These are phyloP conservation scores for Pseudozyma sp. DNA, from an alignment of 1,284 basidiomycete genomes.

Conservation along the genomic window DNA sequence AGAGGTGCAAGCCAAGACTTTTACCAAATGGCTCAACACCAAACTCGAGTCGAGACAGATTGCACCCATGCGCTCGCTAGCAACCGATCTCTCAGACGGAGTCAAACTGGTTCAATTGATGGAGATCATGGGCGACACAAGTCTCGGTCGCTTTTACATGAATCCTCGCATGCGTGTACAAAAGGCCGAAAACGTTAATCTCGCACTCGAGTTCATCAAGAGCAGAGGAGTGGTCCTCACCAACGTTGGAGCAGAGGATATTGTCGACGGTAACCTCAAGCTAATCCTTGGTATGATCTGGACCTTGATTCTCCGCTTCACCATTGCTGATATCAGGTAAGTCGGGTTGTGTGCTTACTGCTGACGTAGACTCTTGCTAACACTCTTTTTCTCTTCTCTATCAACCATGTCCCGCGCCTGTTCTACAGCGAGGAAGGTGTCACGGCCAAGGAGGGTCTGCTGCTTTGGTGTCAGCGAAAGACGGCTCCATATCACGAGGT, in stretches of 20 bases:
- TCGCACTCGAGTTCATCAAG: slow-evolving; percentile 93
- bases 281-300: slow-evolving; percentile 99
- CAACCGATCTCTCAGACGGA: slow-evolving; percentile 91
- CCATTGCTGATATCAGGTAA: slow-evolving; percentile 95
- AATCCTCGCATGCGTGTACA: slow-evolving; percentile 91
- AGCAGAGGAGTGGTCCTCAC: slow-evolving; percentile 94
- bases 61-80: slow-evolving; percentile 89
- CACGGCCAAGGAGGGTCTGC: slow-evolving; percentile 90
- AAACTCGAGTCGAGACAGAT: slow-evolving; percentile 87
- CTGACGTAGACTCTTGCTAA: neutral
- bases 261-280: slow-evolving; percentile 96
- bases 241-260: slow-evolving; percentile 97
- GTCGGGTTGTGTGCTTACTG: slow-evolving; percentile 48
- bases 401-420: neutral
- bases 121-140: slow-evolving; percentile 77
- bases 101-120: slow-evolving; percentile 83
- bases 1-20: slow-evolving; percentile 65
- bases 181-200: slow-evolving; percentile 97
- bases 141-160: slow-evolving; percentile 89
- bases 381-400: neutral
- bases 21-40: slow-evolving; percentile 80
- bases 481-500: slow-evolving; percentile 92
- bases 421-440: slow-evolving; percentile 84
- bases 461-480: slow-evolving; percentile 98
- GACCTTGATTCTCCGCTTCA: slow-evolving; percentile 89